phyloP scores from a whole-genome alignment of 768 basidiomycete species.

The Lepiota brunneoincarnata region DNA sequence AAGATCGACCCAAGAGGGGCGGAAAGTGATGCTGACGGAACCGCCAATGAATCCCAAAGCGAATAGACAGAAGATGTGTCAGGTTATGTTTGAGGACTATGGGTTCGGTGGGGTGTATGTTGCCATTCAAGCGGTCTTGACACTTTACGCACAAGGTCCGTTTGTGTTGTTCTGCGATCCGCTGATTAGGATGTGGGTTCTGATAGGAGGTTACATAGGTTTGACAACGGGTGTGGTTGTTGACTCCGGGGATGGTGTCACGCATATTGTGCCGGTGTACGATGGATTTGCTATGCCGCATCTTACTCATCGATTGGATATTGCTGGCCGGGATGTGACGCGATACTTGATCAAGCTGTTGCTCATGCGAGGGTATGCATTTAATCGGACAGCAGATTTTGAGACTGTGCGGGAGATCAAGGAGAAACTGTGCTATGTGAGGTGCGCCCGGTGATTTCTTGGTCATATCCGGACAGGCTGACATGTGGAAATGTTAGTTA shows the following conservation, averaged over 20 bases:
- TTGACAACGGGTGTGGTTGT: slow-evolving; percentile 98
- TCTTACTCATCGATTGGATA: slow-evolving; percentile 90
- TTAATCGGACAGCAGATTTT: slow-evolving; percentile 99
- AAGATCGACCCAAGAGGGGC: slow-evolving; percentile 80
- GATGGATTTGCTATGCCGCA: slow-evolving; percentile 96
- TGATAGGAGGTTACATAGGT: slow-evolving; percentile 47
- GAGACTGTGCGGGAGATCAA: slow-evolving; percentile 99
- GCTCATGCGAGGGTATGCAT: slow-evolving; percentile 99
- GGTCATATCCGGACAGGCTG: not conserved
- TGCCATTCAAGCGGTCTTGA: slow-evolving; percentile 97
- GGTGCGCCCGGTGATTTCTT: slow-evolving; percentile 42
- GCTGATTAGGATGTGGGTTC: not conserved
- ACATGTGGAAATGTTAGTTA: slow-evolving; percentile 51
- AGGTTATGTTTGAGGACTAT: slow-evolving; percentile 99
- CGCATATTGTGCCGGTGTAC: slow-evolving; percentile 98
- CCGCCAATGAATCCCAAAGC: slow-evolving; percentile 98
- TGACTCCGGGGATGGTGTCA: slow-evolving; percentile 98
- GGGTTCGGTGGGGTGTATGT: slow-evolving; percentile 95
- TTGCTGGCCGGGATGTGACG: slow-evolving; percentile 97
- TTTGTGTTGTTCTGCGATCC: slow-evolving; percentile 4
- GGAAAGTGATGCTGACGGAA: slow-evolving; percentile 91
- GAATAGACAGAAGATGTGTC: slow-evolving; percentile 91
- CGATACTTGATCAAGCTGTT: slow-evolving; percentile 99
- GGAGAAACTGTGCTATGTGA: slow-evolving; percentile 97
- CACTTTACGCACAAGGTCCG: slow-evolving; percentile 96